Base-by-base conservation (phyloP, 2,329 filamentous ascomycete genomes). In the Aspergillus transmontanensis region DNA sequence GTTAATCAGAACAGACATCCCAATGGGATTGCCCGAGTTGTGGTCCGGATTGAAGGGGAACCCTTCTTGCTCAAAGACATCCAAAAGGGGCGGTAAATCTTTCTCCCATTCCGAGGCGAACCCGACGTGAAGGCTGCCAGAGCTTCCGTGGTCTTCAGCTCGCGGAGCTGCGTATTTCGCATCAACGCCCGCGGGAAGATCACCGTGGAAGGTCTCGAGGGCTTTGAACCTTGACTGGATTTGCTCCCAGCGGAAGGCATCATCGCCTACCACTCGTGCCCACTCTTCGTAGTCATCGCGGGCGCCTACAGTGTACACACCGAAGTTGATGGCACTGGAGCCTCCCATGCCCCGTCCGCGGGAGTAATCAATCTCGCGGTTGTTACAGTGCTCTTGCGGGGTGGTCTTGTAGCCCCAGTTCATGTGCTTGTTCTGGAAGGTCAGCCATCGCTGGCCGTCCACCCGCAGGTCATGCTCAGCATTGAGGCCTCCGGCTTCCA, bases 261-360 rank as follows among this genome's bases (percentile, higher is more conserved):
- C 81, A 66, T 90, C 87, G 0, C 76, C 85, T 0, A 86, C 83
- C 2, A 84, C 64, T 0, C 79, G 75, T 1, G 86, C 86, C 86
- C 87, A 89, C 59, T 85, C 81, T 32, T 90, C 82, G 64, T 87
- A 90, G 66, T 90, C 88, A 58, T 86, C 86, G 1, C 79, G 76
- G 1, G 85, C 81, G 3, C 89, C 88, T 30, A 84, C 67, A 3
- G 80, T 83, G 71, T 80, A 89, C 16, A 84, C 81, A 19, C 81
- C 80, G 61, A 86, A 87, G 69, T 87, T 87, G 66, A 86, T 83
- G 9, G 83, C 82, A 58, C 77, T 83, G 4, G 80, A 81, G 1
- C 85, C 85, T 1, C 85, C 85, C 0, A 87, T 73, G 0, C 82
- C 83, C 57, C 79, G 79, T 0, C 85, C 85, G 1, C 84, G 81